Evolutionary conservation across 1,284 basidiomycete species (phyloP).

Genomic region (Cutaneotrichosporon sp.): DNA sequence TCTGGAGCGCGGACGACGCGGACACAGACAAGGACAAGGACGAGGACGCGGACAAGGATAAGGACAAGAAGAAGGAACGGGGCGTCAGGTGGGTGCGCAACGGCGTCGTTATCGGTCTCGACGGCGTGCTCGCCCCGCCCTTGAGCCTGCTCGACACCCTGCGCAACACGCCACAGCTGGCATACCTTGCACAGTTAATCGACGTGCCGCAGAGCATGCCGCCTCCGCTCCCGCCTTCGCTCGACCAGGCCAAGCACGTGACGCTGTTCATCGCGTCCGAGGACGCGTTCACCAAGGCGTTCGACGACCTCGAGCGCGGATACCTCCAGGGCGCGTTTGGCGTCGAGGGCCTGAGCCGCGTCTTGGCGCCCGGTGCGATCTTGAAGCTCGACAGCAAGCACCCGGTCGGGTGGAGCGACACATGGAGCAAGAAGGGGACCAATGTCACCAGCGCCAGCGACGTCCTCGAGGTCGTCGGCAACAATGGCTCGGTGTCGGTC

Average conservation of each 20-base stretch:
- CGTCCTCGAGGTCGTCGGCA: constrained; percentile 64
- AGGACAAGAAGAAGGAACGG: constrained; percentile 34
- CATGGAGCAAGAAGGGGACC: constrained; percentile 33
- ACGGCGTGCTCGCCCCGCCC: constrained; percentile 76
- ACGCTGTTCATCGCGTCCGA: constrained; percentile 90
- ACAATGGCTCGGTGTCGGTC: constrained; percentile 62
- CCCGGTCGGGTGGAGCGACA: constrained; percentile 44
- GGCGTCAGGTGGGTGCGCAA: constrained; percentile 62
- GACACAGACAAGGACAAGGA: constrained; percentile 13
- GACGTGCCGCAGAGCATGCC: constrained; percentile 65
- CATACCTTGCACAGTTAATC: constrained; percentile 62
- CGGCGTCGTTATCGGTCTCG: constrained; percentile 75
- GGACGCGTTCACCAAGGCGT: constrained; percentile 69
- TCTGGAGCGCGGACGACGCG: background rate
- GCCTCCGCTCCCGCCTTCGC: constrained; percentile 61
- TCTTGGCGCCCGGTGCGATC: constrained; percentile 75
- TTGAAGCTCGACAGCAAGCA: constrained; percentile 43
- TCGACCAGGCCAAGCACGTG: constrained; percentile 62
- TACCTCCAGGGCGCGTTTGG: constrained; percentile 87
- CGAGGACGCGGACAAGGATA: constrained; percentile 19
- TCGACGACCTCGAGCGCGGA: constrained; percentile 67
- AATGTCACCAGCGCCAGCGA: constrained; percentile 58
- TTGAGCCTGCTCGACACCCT: constrained; percentile 64
- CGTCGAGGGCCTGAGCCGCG: constrained; percentile 70
- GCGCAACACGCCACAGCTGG: constrained; percentile 63